Percentiles rank a stretch among this genome's conserved stretches.
phyloP scores from a whole-genome alignment of 2,329 filamentous ascomycete species.

The Cercospora brassicicola region DNA sequence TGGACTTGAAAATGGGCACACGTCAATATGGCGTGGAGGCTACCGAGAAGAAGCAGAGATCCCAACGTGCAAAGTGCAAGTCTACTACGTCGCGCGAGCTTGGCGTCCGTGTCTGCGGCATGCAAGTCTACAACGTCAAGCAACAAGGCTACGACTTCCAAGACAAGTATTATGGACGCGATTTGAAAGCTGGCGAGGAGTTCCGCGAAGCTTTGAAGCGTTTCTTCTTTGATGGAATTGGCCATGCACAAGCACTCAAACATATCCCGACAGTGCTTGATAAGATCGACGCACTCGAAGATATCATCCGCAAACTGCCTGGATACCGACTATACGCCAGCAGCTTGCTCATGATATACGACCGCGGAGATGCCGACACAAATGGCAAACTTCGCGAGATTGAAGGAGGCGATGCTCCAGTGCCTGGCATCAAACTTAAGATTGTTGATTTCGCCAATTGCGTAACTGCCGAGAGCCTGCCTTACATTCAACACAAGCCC shows the following conservation, averaged over 20 bases:
- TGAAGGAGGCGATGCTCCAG: slow-evolving; percentile 20
- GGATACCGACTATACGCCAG: slow-evolving; percentile 95
- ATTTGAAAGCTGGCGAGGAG: slow-evolving; percentile 80
- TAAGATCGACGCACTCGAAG: slow-evolving; percentile 79
- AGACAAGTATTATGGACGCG: slow-evolving; percentile 95
- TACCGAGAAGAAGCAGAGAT: slow-evolving; percentile 84
- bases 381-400: slow-evolving; percentile 42
- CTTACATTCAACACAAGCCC: slow-evolving; percentile 42
- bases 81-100: slow-evolving; percentile 87
- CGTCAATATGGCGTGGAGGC: slow-evolving; percentile 95
- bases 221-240: slow-evolving; percentile 88
- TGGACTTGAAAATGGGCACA: slow-evolving; percentile 98
- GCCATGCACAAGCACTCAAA: slow-evolving; percentile 73
- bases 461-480: slow-evolving; percentile 79
- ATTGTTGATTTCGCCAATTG: slow-evolving; percentile 99
- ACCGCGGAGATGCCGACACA: slow-evolving; percentile 68
- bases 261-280: slow-evolving; percentile 86
- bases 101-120: slow-evolving; percentile 88
- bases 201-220: slow-evolving; percentile 85
- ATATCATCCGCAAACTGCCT: slow-evolving; percentile 74
- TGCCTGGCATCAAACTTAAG: slow-evolving; percentile 73
- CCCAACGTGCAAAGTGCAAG: slow-evolving; percentile 88
- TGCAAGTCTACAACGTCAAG: slow-evolving; percentile 91
- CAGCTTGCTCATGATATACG: slow-evolving; percentile 92
- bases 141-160: slow-evolving; percentile 87